These are phyloP conservation scores for Alternaria sp. DNA, from an alignment of 2,329 filamentous ascomycete species.

Conservation along the genomic window DNA sequence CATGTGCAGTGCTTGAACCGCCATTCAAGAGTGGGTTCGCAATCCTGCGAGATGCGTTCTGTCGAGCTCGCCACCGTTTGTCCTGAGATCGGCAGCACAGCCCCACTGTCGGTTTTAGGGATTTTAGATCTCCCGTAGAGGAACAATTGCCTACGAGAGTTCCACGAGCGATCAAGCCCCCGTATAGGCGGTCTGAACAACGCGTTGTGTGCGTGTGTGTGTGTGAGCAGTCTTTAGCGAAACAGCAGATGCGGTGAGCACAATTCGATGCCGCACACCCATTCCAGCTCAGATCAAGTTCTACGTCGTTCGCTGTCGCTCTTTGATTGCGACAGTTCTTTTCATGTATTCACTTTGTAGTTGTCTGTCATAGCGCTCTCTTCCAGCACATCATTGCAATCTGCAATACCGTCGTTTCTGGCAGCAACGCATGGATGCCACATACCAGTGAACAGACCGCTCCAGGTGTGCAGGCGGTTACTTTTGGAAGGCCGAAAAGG, in stretches of 20 bases:
- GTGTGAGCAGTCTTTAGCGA: not conserved
- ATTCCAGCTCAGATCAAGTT: not conserved
- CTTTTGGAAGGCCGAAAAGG: not conserved
- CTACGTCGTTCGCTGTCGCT: not conserved
- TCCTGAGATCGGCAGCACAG: conserved; percentile 9
- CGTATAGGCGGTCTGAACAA: not conserved
- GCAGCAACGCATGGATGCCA: not conserved
- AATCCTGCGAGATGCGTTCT: conserved; percentile 1
- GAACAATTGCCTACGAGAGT: not conserved
- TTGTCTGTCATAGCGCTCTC: not conserved
- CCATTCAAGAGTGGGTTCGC: conserved; percentile 1
- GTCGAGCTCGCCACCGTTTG: conserved; percentile 2
- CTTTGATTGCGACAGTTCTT: not conserved
- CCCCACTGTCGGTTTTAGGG: conserved; percentile 1
- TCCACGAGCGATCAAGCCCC: not conserved
- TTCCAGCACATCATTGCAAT: not conserved
- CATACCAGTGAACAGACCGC: not conserved
- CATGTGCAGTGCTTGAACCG: not conserved
- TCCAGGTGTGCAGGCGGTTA: not conserved
- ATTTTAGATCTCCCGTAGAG: not conserved
- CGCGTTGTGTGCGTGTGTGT: not conserved
- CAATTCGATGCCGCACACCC: not conserved
- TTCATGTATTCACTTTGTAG: not conserved
- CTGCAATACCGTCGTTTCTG: not conserved
- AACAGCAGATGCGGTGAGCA: conserved; percentile 4